Percentiles rank a stretch among this genome's conserved stretches.
Evolutionary conservation across 78 protist genomes (phyloP).

Genomic region (Tieghemostelium lacteum): DNA sequence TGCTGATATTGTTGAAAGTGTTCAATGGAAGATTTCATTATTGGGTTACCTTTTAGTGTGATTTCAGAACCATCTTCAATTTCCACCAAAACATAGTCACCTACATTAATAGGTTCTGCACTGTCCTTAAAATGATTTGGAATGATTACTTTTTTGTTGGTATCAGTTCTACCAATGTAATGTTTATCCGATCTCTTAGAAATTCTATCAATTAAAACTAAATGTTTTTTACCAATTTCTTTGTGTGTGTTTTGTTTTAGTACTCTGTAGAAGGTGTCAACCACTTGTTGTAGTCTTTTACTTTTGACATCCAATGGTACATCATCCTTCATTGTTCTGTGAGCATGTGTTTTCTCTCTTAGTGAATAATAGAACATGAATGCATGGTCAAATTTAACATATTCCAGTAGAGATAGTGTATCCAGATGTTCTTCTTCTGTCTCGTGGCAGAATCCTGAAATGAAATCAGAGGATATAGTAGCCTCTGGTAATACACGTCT

Average conservation of each 20-base stretch:
- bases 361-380: slow-evolving; percentile 80
- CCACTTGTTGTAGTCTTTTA: slow-evolving; percentile 34
- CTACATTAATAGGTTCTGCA: neutral
- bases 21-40: slow-evolving; percentile 23
- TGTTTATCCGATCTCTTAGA: slow-evolving; percentile 64
- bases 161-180: slow-evolving; percentile 77
- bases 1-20: slow-evolving; percentile 13
- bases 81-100: slow-evolving; percentile 55
- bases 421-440: slow-evolving; percentile 91
- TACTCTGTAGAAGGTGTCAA: slow-evolving; percentile 38
- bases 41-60: slow-evolving; percentile 49
- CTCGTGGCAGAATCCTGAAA: slow-evolving; percentile 96
- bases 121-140: neutral
- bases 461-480: slow-evolving; percentile 86
- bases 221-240: slow-evolving; percentile 73
- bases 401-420: slow-evolving; percentile 76
- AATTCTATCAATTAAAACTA: slow-evolving; percentile 56
- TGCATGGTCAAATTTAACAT: slow-evolving; percentile 86
- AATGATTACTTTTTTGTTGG: slow-evolving; percentile 76
- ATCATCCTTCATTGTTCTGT: slow-evolving; percentile 69
- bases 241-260: slow-evolving; percentile 27
- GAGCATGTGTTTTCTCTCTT: slow-evolving; percentile 83
- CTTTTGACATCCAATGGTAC: slow-evolving; percentile 23
- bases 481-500: slow-evolving; percentile 45
- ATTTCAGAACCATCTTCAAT: slow-evolving; percentile 38